Evolutionary conservation across 495 filamentous ascomycete genomes (phyloP), one percentile per base, ranked within the genome.

Genomic region (Penicillium herquei): DNA sequence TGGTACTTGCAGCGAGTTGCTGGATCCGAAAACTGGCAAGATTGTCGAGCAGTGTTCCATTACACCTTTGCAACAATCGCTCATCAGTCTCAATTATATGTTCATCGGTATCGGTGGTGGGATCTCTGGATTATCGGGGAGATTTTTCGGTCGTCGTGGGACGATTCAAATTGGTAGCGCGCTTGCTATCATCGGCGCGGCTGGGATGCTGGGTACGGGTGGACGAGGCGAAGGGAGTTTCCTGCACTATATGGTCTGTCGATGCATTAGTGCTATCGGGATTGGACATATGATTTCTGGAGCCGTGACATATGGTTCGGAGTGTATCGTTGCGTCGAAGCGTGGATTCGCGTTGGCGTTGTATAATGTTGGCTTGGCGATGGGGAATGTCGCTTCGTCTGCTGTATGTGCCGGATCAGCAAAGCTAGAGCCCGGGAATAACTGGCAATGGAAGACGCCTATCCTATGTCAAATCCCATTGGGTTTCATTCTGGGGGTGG

Each of bases 391-490:
- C 39, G 57, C 60, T 3, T 58, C 65, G 5, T 52, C 52, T 1
- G 67, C 67, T 0, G 67, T 70, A 3, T 70, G 67, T 49, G 63
- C 63, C 0, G 65, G 60, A 6, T 66, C 67, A 31, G 56, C 66
- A 0, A 53, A 48, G 12, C 54, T 67, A 1, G 62, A 62, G 18
- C 49, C 57, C 0, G 49, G 33, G 0, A 68, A 68, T 40, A 51
- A 68, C 13, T 68, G 65, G 65, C 60, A 68, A 11, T 70, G 67
- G 67, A 68, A 70, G 37, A 67, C 63, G 1, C 67, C 67, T 0
- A 70, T 70, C 17, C 35, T 68, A 10, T 66, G 63, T 9, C 67
- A 70, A 41, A 68, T 70, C 16, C 67, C 67, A 0, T 6, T 70
- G 8, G 65, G 63, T 0, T 39, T 70, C 11, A 26, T 69, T 13